Conservation (phyloP, 805 yeast genomes). For the Candida pseudoglaebosa region DNA sequence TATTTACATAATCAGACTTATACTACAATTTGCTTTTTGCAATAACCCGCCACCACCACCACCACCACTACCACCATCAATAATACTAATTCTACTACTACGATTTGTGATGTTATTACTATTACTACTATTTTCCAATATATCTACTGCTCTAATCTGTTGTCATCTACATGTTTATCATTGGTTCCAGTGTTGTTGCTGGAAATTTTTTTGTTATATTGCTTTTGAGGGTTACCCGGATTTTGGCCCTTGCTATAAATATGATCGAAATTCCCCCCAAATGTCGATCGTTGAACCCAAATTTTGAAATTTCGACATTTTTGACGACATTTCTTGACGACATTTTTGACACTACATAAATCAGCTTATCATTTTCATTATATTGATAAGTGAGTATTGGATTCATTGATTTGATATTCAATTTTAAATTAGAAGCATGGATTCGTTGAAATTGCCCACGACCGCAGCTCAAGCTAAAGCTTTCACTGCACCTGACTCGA, state of each 20-base stretch:
- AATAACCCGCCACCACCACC: too few species aligned
- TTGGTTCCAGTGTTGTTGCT: not conserved
- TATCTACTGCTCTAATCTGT: not conserved
- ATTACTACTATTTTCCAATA: too few species aligned
- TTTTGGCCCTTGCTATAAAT: constrained; percentile 14
- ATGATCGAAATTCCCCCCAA: constrained; percentile 11
- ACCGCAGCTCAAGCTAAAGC: constrained; percentile 75
- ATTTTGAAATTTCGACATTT: not conserved
- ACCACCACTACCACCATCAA: too few species aligned
- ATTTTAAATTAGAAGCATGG: constrained; percentile 45
- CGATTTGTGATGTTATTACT: too few species aligned
- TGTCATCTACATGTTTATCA: not conserved
- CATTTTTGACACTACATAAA: constrained; percentile 3
- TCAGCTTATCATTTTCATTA: not conserved
- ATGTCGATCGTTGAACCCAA: not conserved
- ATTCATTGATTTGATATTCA: constrained; percentile 39
- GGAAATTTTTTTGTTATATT: not conserved
- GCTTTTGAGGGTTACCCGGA: constrained; percentile 16
- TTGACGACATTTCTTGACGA: constrained; percentile 7
- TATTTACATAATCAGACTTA: too few species aligned
- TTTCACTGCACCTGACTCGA: constrained; percentile 63
- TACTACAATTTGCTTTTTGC: too few species aligned
- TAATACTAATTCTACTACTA: too few species aligned
- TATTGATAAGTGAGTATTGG: constrained; percentile 17
- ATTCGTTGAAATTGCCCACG: constrained; percentile 69